Evolutionary conservation across 2,329 filamentous ascomycete species (phyloP).

Genomic region (Fusarium nisikadoi): DNA sequence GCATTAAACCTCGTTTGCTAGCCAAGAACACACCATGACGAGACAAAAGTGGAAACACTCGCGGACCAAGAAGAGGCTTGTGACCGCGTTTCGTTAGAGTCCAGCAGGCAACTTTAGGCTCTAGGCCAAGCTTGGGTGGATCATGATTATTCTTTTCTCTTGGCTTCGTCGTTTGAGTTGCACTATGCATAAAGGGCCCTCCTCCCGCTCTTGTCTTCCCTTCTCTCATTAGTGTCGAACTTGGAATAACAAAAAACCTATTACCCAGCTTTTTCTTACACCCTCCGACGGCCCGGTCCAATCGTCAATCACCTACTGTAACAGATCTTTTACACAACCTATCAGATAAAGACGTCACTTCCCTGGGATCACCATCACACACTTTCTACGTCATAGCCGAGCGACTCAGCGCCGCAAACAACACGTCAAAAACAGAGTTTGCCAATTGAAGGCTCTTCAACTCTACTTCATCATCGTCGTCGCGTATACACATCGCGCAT

Average conservation of each 20-base stretch:
- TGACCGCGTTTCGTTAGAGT: slow-evolving; percentile 19
- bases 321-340: slow-evolving; percentile 2
- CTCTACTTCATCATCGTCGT: background rate
- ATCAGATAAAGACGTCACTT: slow-evolving; percentile 18
- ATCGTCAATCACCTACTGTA: slow-evolving; percentile 2
- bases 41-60: slow-evolving; percentile 27
- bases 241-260: background rate
- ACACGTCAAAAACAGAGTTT: slow-evolving; percentile 4
- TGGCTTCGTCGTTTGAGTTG: slow-evolving; percentile 8
- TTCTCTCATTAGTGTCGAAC: background rate
- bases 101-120: slow-evolving; percentile 17
- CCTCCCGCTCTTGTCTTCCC: slow-evolving; percentile 15
- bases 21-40: slow-evolving; percentile 22
- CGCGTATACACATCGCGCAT: slow-evolving; percentile 1
- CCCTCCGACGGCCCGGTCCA: background rate
- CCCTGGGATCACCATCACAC: slow-evolving; percentile 5
- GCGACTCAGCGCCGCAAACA: slow-evolving; percentile 16
- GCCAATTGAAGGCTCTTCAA: background rate
- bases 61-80: slow-evolving; percentile 3
- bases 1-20: slow-evolving; percentile 15
- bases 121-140: slow-evolving; percentile 21
- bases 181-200: slow-evolving; percentile 18
- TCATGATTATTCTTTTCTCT: slow-evolving; percentile 3
- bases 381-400: slow-evolving; percentile 14
- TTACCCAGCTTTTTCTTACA: slow-evolving; percentile 12